These are phyloP conservation scores for Amoeboaphelidium protococcarum DNA, from an alignment of 371 early-diverging fungal species.

Conservation along the genomic window DNA sequence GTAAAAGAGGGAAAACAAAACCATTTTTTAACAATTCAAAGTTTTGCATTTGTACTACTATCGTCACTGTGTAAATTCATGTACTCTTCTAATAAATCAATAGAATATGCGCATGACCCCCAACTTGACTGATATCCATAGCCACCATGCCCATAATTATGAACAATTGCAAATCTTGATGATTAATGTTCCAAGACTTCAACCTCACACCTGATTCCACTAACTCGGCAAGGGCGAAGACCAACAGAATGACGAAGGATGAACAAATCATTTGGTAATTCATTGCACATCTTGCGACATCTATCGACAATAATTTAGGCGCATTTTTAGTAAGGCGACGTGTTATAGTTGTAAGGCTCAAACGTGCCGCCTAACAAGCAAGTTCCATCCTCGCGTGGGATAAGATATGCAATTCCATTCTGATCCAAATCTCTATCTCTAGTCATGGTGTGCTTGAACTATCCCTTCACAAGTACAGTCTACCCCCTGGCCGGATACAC, in stretches of 20 bases:
- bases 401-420: conserved; percentile 31
- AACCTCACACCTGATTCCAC: conserved; percentile 37
- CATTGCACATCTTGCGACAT: conserved; percentile 19
- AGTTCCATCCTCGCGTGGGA: conserved; percentile 44
- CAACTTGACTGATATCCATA: conserved; percentile 44
- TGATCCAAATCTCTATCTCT: conserved; percentile 14
- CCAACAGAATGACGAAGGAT: conserved; percentile 36
- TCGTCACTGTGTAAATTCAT: too few species aligned
- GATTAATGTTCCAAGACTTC: conserved; percentile 13
- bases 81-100: neutral
- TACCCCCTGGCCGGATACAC: conserved; percentile 47
- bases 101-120: conserved; percentile 14
- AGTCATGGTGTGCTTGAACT: conserved; percentile 21
- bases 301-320: conserved; percentile 17
- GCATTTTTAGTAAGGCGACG: conserved; percentile 7
- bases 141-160: conserved; percentile 58
- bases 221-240: conserved; percentile 35
- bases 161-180: conserved; percentile 19
- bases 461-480: conserved; percentile 28
- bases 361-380: conserved; percentile 48
- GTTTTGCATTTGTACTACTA: too few species aligned
- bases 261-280: conserved; percentile 17
- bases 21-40: too few species aligned
- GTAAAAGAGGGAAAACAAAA: too few species aligned
- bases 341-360: conserved; percentile 29